Conservation (phyloP, 2,329 filamentous ascomycete genomes). For the Nigrospora sphaerica region DNA sequence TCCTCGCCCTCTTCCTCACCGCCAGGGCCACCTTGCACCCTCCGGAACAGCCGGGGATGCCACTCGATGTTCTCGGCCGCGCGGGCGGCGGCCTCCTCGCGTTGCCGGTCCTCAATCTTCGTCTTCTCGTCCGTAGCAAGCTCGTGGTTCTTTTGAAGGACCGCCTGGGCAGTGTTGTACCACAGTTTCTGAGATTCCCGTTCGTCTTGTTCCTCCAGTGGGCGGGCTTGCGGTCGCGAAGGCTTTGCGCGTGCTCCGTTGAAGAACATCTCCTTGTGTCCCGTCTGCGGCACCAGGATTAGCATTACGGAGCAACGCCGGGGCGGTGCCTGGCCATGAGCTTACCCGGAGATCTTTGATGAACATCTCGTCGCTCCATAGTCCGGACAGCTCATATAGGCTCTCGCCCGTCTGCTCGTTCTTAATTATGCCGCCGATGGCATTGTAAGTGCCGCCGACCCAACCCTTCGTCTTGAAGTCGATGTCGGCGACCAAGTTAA, state of each 20-base stretch:
- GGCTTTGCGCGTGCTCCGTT: constrained; percentile 75
- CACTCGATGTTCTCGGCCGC: constrained; percentile 76
- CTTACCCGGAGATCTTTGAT: constrained; percentile 75
- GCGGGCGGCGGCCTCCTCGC: constrained; percentile 78
- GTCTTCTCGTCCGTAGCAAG: constrained; percentile 91
- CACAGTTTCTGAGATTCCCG: constrained; percentile 87
- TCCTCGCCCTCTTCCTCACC: constrained; percentile 75
- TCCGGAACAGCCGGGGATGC: constrained; percentile 79
- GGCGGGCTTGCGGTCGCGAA: constrained; percentile 64
- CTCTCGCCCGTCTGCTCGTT: constrained; percentile 79
- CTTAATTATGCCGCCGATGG: constrained; percentile 86
- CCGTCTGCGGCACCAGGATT: constrained; percentile 51
- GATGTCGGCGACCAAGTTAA: constrained; percentile 79
- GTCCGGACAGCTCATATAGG: constrained; percentile 83
- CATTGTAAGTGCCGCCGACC: constrained; percentile 93
- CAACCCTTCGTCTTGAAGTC: constrained; percentile 99
- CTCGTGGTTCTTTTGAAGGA: constrained; percentile 80
- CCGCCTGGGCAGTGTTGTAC: constrained; percentile 72
- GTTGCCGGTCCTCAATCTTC: constrained; percentile 88
- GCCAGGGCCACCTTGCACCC: constrained; percentile 62
- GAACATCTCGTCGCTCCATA: constrained; percentile 94
- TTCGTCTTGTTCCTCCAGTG: constrained; percentile 79
- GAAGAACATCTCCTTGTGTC: constrained; percentile 84
- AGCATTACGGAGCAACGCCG: too few species aligned
- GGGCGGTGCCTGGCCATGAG: not conserved